Base-by-base conservation (phyloP, 2,329 filamentous ascomycete species). In the Scorias spongiosa region DNA sequence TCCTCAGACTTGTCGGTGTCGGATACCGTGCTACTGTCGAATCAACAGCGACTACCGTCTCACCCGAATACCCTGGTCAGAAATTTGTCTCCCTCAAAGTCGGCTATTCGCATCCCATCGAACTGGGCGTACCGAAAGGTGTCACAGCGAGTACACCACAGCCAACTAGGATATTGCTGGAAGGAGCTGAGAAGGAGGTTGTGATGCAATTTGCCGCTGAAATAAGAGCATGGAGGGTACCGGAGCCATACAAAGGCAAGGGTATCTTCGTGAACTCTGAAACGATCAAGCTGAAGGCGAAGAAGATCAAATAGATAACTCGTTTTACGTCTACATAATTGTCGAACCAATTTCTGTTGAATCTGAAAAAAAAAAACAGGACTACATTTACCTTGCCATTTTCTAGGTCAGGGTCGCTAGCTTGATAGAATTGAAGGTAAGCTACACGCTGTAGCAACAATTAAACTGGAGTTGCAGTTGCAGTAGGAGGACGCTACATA, bases 161-260 rank as follows among this genome's bases (percentile, higher is more conserved):
- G 63, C 87, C 89, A 37, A 98, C 91, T 29, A 78, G 88, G 47
- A 85, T 98, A 53, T 67, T 98, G 54, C 68, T 98, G 34, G 87
- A 98, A 68, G 87, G 91, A 8, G 74, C 81, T 42, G 78, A 96
- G 61, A 87, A 86, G 61, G 81, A 93, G 65, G 74, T 80, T 41
- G 78, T 98, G 50, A 91, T 87, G 74, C 80, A 83, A 46, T 95
- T 96, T 64, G 91, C 91, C 14, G 91, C 91, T 1, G 71, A 80
- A 54, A 93, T 98, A 53, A 74, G 86, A 55, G 75, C 71, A 65
- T 96, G 89, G 89, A 80, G 91, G 60, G 76, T 75, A 51, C 91
- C 91, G 28, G 91, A 98, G 68, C 91, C 91, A 51, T 98, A 98
- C 67, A 98, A 98, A 77, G 91, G 91, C 53, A 96, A 98, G 78